Conservation (phyloP, 164 flowering plant genomes). For the Tetracentron sinense region DNA sequence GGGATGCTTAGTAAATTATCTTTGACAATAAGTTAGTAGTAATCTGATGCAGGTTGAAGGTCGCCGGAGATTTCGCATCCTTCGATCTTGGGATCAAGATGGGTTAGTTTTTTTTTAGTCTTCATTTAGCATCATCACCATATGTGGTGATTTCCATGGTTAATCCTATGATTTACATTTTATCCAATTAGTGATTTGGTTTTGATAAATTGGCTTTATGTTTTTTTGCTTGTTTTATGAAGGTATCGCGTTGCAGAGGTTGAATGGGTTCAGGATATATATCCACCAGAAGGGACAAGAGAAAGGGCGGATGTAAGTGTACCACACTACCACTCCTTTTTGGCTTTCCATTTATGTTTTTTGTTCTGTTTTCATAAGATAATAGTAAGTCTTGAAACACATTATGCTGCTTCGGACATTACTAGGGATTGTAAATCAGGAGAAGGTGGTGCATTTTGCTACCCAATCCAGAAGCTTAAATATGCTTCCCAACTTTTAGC, state of each 20-base stretch:
- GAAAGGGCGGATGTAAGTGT: conserved; percentile 62
- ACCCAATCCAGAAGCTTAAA: too few species aligned
- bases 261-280: conserved; percentile 77
- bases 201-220: conserved; percentile 1
- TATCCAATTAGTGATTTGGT: not conserved
- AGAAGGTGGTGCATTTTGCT: not conserved
- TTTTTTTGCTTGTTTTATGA: conserved; percentile 13
- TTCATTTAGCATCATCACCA: not conserved
- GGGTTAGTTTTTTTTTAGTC: conserved; percentile 40
- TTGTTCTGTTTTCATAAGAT: not conserved
- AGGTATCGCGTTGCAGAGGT: conserved; percentile 91
- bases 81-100: conserved; percentile 86
- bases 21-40: not conserved
- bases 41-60: conserved; percentile 71
- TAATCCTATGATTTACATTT: too few species aligned
- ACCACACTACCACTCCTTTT: too few species aligned
- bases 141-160: not conserved
- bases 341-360: not conserved
- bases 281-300: conserved; percentile 47
- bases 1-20: not conserved
- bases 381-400: not conserved
- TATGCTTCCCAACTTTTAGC: not conserved
- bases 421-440: not conserved
- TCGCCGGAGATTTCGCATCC: conserved; percentile 79
- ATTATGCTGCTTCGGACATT: conserved; percentile 2